Conservation (phyloP, 805 yeast species). For the Wickerhamomyces rabaulensis region DNA sequence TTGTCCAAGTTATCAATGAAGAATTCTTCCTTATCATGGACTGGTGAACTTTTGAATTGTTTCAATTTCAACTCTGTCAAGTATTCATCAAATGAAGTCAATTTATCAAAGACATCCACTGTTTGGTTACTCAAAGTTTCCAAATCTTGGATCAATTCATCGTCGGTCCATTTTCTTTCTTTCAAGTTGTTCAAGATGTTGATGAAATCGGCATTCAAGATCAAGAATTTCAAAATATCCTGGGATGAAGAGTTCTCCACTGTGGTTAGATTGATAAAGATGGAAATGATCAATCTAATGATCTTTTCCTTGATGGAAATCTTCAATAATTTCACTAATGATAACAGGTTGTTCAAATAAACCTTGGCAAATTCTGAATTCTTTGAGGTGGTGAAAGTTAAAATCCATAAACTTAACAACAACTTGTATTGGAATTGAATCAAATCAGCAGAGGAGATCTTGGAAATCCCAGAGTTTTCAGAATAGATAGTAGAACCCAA, state of each 20-base stretch:
- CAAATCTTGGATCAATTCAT: constrained; percentile 77
- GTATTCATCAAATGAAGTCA: constrained; percentile 93
- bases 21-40: constrained; percentile 82
- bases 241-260: constrained; percentile 31
- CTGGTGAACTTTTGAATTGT: constrained; percentile 82
- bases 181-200: constrained; percentile 61
- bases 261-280: constrained; percentile 56
- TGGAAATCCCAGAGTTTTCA: constrained; percentile 23
- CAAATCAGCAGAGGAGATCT: constrained; percentile 20
- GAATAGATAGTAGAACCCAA: constrained; percentile 27
- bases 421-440: constrained; percentile 78
- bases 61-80: constrained; percentile 77
- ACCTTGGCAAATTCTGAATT: constrained; percentile 47
- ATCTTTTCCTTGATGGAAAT: constrained; percentile 90
- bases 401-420: constrained; percentile 76
- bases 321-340: constrained; percentile 51
- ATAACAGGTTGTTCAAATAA: constrained; percentile 43
- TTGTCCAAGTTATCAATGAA: constrained; percentile 79
- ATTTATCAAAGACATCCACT: constrained; percentile 64
- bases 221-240: constrained; percentile 56
- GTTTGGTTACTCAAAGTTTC: constrained; percentile 51
- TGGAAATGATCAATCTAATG: constrained; percentile 75
- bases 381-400: constrained; percentile 62
- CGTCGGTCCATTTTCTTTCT: constrained; percentile 92
- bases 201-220: constrained; percentile 72